Evolutionary conservation across 768 basidiomycete genomes (phyloP).

Genomic region (Xanthoconium stramineum): DNA sequence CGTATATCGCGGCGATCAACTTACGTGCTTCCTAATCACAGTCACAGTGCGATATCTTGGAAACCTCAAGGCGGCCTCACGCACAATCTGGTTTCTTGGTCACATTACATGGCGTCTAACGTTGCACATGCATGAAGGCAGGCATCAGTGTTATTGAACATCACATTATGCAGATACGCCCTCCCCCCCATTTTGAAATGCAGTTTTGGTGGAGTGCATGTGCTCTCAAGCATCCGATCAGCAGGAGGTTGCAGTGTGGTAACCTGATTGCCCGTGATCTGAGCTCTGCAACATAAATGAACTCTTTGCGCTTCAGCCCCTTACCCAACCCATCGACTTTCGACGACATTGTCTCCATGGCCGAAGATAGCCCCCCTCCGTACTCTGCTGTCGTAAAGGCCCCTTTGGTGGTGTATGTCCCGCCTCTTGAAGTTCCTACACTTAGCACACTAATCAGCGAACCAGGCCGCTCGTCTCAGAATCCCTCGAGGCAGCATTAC

Average conservation of each 20-base stretch:
- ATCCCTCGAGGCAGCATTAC: not conserved
- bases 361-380: conserved; percentile 16
- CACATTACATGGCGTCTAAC: not conserved
- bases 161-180: conserved; percentile 11
- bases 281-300: not conserved
- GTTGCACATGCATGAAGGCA: no score
- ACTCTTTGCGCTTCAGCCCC: not conserved
- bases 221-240: not conserved
- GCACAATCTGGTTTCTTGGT: no score
- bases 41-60: no score
- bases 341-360: conserved; percentile 2
- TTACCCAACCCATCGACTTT: not conserved
- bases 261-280: not conserved
- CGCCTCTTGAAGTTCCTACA: not conserved
- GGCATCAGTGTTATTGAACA: not conserved
- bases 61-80: conserved; percentile 4
- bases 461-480: not conserved
- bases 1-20: no score
- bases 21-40: no score
- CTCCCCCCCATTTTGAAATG: not conserved
- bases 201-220: not conserved
- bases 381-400: conserved; percentile 9
- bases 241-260: conserved; percentile 1
- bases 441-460: not conserved
- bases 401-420: conserved; percentile 4